Base-by-base conservation (phyloP, 1,139 yeast species). In the Diutina ranongensis region DNA sequence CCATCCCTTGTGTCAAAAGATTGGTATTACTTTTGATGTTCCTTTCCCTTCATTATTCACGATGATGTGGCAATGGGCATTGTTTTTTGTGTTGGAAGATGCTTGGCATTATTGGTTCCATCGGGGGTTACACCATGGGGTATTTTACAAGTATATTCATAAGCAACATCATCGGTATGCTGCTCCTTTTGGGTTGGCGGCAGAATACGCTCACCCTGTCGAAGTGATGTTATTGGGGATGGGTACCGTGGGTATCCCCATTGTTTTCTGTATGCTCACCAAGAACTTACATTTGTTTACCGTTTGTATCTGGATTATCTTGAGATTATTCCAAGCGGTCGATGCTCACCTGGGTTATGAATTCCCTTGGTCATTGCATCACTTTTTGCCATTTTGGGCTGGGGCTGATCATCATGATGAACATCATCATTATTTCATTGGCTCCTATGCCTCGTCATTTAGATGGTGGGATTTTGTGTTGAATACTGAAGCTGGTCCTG, bases 371-470 rank as follows among this genome's bases (percentile, higher is more conserved):
- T 68, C 74, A 7, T 67, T 70, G 52, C 71, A 70, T 54, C 59
- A 67, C 51, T 54, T 69, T 54, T 49, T 70, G 46, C 74, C 74
- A 33, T 68, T 70, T 57, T 70, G 75, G 75, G 75, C 75, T 4
- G 75, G 75, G 40, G 74, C 74, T 16, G 74, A 68, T 46, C 75
- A 69, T 55, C 75, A 70, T 50, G 75, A 70, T 53, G 71, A 66
- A 52, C 75, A 70, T 51, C 74, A 69, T 52, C 74, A 67, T 53
- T 66, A 61, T 54, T 69, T 70, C 49, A 68, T 69, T 47, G 75
- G 75, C 21, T 65, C 69, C 47, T 70, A 70, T 54, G 63, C 73
- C 28, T 63, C 70, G 46, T 63, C 70, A 34, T 70, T 70, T 59
- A 67, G 74, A 57, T 70, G 74, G 74, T 67, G 72, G 65, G 75